Base-by-base conservation (phyloP, 192 early-diverging fungal species). In the Coemansia sp. region DNA sequence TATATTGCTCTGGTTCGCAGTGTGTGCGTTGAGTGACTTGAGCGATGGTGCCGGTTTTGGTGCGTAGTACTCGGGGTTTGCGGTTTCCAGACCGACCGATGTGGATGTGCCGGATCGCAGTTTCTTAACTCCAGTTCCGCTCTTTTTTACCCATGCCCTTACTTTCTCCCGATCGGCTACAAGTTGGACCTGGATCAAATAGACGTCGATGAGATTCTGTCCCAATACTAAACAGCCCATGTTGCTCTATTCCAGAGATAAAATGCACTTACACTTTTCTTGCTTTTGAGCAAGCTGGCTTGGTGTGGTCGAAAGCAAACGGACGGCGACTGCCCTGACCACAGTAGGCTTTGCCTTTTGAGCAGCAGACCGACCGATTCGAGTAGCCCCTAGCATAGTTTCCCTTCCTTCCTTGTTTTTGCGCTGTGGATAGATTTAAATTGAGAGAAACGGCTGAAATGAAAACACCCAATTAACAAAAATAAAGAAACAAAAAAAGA, bases 91-190 rank as follows among this genome's bases (percentile, higher is more conserved):
- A 40, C 74, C 74, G 9, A 82, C 75, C 19, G 71, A 54, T 4
- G 75, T 82, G 33, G 68, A 17, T 36, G 68, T 73, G 29, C 79
- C 69, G 9, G 68, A 62, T 59, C 69, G 34, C n/a, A 61, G 41
- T 49, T 40, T 55, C 57, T 74, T 77, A 13, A 9, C 56, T 17
- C 33, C 41, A 1, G 22, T 32, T 13, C 43, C 33, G 2, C 55
- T 67, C 63, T 74, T 73, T 56, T 67, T 70, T 42, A 57, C 70
- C 43, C 70, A 82, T 42, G 79, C 79, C 55, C 67, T 77, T 17
- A 71, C 67, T 50, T 65, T 35, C n/a, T 71, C 65, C 45, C 79
- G 74, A 66, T 76, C 79, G 17, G 50, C 73, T 72, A 68, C 25
- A 58, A 35, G 55, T 4, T 11, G 49, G 49, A 25, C 13, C 19